Evolutionary conservation across 2,329 filamentous ascomycete genomes (phyloP), one percentile per base, ranked within the genome.

Genomic region (Alternaria alternata): DNA sequence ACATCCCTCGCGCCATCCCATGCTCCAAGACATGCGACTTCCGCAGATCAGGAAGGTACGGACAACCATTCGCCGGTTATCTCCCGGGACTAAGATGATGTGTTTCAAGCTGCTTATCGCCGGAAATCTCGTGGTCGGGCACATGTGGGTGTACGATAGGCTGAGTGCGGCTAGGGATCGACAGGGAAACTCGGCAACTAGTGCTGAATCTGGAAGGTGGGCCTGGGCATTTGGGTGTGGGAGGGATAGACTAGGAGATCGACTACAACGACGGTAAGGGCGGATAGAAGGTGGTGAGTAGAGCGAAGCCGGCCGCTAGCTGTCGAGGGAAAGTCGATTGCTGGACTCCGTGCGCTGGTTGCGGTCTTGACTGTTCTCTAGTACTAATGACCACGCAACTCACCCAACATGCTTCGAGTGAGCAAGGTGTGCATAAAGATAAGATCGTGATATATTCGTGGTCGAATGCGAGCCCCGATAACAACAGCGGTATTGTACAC

Each of bases 101-200:
- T 55, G 65, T 69, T 72, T 66, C 63, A 65, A 36, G 51, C 49
- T 34, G 51, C 55, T 69, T 67, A 68, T 68, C 68, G 60, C 49
- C 60, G 60, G 65, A 38, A 51, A 53, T 51, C 36, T 52, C 52
- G 54, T 49, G n/a, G 42, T 56, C 38, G 34, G 26, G 63, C 57
- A 61, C 69, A 71, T 71, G 69, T 71, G 69, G 55, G 52, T 36
- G 55, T 47, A 54, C 62, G 67, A 70, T 72, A 70, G 67, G 69
- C 42, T 61, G 54, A 51, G 59, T 64, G 61, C 41, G 47, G 52
- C 67, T 59, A 43, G 48, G n/a, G 68, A 70, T 72, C 61, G 63
- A 57, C 65, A 62, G 46, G 56, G 61, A 43, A 47, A 12, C 28
- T 22, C 64, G 64, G 66, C 47, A 67, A 32, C 66, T 68, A 68